These are phyloP conservation scores for Phytophthora agathidicida DNA, from an alignment of 352 stramenopile genomes.

Conservation along the genomic window DNA sequence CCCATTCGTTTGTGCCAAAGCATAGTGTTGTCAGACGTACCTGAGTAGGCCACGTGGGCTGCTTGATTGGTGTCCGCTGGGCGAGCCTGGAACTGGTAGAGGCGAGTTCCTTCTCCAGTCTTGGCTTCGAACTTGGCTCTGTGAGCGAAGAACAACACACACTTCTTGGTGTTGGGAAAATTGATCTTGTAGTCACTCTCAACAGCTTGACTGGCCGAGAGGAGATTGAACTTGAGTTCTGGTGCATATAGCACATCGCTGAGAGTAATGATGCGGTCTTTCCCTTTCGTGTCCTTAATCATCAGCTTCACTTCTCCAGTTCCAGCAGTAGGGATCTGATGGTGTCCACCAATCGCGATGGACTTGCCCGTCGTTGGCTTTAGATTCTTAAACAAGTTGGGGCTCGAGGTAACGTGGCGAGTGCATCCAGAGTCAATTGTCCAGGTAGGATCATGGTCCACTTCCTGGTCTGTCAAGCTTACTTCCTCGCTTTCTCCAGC, in stretches of 20 bases:
- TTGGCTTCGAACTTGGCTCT: no score
- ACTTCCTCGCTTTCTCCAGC: background rate
- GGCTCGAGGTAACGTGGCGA: background rate
- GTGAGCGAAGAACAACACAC: no score
- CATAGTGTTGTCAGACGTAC: no score
- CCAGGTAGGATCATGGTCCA: background rate
- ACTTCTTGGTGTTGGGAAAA: conserved; percentile 22
- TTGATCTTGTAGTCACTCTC: conserved; percentile 17
- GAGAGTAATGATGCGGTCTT: conserved; percentile 3
- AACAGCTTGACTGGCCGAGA: conserved; percentile 2
- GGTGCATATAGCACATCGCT: no score
- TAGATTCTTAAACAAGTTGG: conserved; percentile 4
- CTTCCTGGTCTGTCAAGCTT: background rate
- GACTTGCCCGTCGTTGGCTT: background rate
- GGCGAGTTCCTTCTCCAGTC: no score
- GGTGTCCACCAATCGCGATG: conserved; percentile 15
- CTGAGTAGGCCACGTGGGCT: no score
- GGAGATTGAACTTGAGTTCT: background rate
- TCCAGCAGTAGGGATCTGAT: background rate
- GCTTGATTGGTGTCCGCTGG: no score
- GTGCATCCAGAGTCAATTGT: conserved; percentile 21
- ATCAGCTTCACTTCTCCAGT: conserved; percentile 10
- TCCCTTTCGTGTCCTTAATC: conserved; percentile 23
- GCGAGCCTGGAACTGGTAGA: no score
- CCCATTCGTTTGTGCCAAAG: no score